Percentiles rank a stretch among this genome's conserved stretches.
Conservation (phyloP, 768 basidiomycete species). For the Lentinula aciculospora region DNA sequence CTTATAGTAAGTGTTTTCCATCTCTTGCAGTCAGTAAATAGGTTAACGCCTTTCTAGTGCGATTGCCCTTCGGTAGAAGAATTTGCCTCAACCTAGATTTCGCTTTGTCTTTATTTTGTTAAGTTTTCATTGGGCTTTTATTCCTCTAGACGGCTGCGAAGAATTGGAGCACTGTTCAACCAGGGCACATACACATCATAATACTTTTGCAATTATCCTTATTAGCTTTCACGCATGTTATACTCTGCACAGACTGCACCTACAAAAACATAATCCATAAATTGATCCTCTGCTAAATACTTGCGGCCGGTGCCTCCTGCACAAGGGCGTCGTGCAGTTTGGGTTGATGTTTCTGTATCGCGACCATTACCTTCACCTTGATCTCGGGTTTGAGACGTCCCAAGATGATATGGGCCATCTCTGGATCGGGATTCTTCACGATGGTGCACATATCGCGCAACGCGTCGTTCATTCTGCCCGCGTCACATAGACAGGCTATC, state of each 20-base stretch:
- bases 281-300: neutral
- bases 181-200: constrained; percentile 35
- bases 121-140: constrained; percentile 34
- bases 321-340: constrained; percentile 2
- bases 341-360: constrained; percentile 34
- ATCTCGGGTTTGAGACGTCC: constrained; percentile 24
- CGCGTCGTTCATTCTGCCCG: constrained; percentile 62
- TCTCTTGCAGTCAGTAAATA: neutral
- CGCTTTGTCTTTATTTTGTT: constrained; percentile 12
- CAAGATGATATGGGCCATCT: constrained; percentile 26
- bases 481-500: constrained; percentile 82
- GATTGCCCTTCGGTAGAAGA: constrained; percentile 87
- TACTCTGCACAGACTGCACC: neutral
- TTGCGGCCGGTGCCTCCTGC: neutral
- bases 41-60: constrained; percentile 42
- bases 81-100: constrained; percentile 33
- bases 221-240: neutral
- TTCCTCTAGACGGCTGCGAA: constrained; percentile 42
- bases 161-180: constrained; percentile 55
- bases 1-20: constrained; percentile 58
- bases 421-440: constrained; percentile 54
- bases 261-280: neutral
- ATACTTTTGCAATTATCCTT: constrained; percentile 20
- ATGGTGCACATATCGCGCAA: constrained; percentile 54
- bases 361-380: constrained; percentile 38